Base-by-base conservation (phyloP, 2,329 filamentous ascomycete genomes). In the Scolecobasidium constrictum region DNA sequence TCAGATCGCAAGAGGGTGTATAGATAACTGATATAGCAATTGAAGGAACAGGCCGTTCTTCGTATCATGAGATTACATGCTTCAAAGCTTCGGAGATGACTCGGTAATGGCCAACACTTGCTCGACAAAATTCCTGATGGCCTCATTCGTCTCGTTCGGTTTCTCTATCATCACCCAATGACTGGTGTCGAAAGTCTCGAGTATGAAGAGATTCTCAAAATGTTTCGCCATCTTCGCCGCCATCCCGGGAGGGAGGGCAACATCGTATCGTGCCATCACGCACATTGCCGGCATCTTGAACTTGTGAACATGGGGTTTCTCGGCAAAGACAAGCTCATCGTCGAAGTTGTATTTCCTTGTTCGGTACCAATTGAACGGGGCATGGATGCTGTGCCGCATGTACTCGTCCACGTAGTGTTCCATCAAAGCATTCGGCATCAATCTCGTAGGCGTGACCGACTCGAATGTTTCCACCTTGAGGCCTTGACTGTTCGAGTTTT, bases 331-430 rank as follows among this genome's bases (percentile, higher is more conserved):
- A 45, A 64, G 58, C 47, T 95, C 92, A 49, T 95, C 86, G 33
- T 85, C 73, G 56, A 71, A 83, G 61, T 94, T 94, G 49, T 81
- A 60, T 58, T 75, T 66, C 15, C 75, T 69, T 3, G 75, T 83
- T 35, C 87, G 78, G 65, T 98, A 98, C 85, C 86, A 95, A 63
- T 88, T 92, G 46, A 86, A 67, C 13, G 86, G 85, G 1, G 86
- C 86, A 50, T 80, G 76, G 50, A 96, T 61, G 36, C 86, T 86
- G 55, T 80, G 74, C 34, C 74, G 72, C n/a, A 68, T 61, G 61
- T 81, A 94, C 63, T 87, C 71, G 21, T 74, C 63, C 15, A 77
- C 77, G 60, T 95, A 95, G 63, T 78, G 83, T 43, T 88, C 78
- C 35, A 90, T 61, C 62, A 88, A 31, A 9, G 26, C 83, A 56